Percentiles rank a stretch among this genome's conserved stretches.
These are phyloP conservation scores for Aegilops sharonensis DNA, from an alignment of 176 grass and related monocot genomes.

Conservation along the genomic window DNA sequence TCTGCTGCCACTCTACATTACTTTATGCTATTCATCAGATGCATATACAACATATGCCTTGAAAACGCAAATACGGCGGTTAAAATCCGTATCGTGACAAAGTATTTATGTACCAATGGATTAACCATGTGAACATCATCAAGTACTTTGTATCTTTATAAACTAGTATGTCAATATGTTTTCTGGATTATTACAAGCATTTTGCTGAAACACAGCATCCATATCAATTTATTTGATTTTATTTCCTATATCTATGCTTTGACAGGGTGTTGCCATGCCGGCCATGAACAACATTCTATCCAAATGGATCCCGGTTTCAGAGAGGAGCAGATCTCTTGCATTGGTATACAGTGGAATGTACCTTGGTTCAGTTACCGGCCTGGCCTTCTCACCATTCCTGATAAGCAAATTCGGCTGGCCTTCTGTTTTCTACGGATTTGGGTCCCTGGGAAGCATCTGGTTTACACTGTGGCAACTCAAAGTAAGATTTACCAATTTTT, in stretches of 20 bases:
- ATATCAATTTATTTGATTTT: too few species aligned
- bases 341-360: slow-evolving; percentile 99
- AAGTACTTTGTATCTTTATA: background rate
- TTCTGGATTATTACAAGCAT: too few species aligned
- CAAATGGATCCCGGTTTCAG: slow-evolving; percentile 93
- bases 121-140: too few species aligned
- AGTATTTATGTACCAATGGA: background rate
- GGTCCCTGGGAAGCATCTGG: slow-evolving; percentile 92
- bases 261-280: slow-evolving; percentile 96
- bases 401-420: slow-evolving; percentile 93
- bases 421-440: slow-evolving; percentile 94
- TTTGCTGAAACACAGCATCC: too few species aligned
- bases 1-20: slow-evolving; percentile 20
- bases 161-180: too few species aligned
- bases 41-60: background rate
- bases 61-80: background rate
- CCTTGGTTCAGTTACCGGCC: slow-evolving; percentile 91
- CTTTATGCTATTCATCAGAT: slow-evolving; percentile 15
- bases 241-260: slow-evolving; percentile 22
- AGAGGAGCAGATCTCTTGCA: slow-evolving; percentile 95
- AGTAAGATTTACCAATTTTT: slow-evolving; percentile 33
- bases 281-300: slow-evolving; percentile 98
- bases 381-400: slow-evolving; percentile 83
- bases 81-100: background rate
- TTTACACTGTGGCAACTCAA: slow-evolving; percentile 77